Percentiles rank a stretch among this genome's conserved stretches.
phyloP scores from a whole-genome alignment of 2,329 filamentous ascomycete species.

The Hypoxylon sp. region DNA sequence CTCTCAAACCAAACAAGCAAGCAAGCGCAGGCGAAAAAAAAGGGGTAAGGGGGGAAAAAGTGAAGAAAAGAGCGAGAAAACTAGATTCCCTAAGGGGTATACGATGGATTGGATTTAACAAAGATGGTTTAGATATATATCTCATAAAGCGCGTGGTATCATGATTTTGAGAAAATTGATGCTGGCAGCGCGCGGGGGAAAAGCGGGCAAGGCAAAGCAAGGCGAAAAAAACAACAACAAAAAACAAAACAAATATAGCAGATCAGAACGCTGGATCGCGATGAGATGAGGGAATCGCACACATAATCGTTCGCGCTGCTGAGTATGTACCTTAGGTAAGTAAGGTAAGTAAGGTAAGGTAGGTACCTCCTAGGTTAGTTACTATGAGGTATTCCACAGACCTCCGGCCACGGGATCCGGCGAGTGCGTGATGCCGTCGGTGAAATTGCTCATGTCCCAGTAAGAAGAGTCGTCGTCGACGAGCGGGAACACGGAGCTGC shows the following conservation, averaged over 20 bases:
- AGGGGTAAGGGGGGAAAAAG: slow-evolving; percentile 13
- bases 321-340: neutral
- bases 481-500: slow-evolving; percentile 61
- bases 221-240: neutral
- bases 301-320: neutral
- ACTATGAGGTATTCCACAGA: slow-evolving; percentile 50
- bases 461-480: slow-evolving; percentile 62
- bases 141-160: slow-evolving; percentile 46
- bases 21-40: slow-evolving; percentile 27
- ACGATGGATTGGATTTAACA: slow-evolving; percentile 39
- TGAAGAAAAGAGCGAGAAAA: slow-evolving; percentile 40
- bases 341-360: too few relatives aligned
- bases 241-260: neutral
- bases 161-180: slow-evolving; percentile 35
- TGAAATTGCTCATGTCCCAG: slow-evolving; percentile 59
- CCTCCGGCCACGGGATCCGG: slow-evolving; percentile 55
- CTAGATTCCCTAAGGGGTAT: slow-evolving; percentile 43
- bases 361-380: neutral
- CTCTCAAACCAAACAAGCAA: slow-evolving; percentile 19
- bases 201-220: neutral
- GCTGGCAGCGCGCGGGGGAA: slow-evolving; percentile 31
- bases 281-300: neutral
- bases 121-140: slow-evolving; percentile 16
- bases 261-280: neutral
- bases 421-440: slow-evolving; percentile 55